Conservation (phyloP, 2,329 filamentous ascomycete genomes). For the Fusarium multiceps region DNA sequence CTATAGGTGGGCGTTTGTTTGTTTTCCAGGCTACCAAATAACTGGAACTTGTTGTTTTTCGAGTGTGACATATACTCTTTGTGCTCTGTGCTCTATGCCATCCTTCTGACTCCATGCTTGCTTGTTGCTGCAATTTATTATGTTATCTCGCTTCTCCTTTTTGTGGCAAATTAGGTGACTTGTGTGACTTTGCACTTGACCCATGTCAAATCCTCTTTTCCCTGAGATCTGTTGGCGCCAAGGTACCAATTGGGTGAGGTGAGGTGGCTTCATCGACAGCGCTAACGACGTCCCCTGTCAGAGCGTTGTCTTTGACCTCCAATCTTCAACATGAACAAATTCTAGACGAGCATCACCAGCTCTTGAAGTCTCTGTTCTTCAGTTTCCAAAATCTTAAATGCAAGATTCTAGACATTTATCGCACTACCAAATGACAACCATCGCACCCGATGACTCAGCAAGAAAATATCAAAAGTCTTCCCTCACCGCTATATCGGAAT, state of each 20-base stretch:
- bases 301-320: background rate
- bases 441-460: background rate
- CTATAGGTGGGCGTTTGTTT: background rate
- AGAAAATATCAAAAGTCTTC: background rate
- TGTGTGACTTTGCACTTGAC: background rate
- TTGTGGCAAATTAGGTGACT: constrained; percentile 6
- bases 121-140: background rate
- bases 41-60: background rate
- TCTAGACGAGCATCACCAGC: background rate
- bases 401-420: background rate
- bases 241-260: background rate
- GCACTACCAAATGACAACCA: background rate
- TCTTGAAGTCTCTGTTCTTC: background rate
- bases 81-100: background rate
- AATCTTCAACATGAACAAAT: background rate
- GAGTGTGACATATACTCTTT: background rate
- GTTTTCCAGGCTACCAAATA: background rate
- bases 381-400: background rate
- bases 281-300: background rate
- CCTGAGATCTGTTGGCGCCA: background rate
- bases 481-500: constrained; percentile 4
- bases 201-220: background rate
- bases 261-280: constrained; percentile 1
- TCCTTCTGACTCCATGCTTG: background rate
- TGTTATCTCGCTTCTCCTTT: constrained; percentile 11